These are phyloP conservation scores for Cladosporium sp. DNA, from an alignment of 2,329 filamentous ascomycete genomes.

Conservation along the genomic window DNA sequence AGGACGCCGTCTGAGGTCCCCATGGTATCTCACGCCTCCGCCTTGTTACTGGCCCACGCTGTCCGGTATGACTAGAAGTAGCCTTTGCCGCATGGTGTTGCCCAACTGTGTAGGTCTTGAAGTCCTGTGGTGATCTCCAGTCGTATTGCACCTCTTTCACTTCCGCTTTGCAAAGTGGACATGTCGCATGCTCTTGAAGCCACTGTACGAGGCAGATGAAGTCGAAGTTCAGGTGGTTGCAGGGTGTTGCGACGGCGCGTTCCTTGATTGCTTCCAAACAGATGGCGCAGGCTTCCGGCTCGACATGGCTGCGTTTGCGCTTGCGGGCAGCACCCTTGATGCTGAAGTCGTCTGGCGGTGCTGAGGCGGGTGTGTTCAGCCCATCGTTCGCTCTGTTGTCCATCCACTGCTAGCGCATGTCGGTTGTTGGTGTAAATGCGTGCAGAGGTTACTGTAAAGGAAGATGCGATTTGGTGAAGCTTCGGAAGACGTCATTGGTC, in stretches of 20 bases:
- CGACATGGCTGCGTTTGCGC: slow-evolving; percentile 17
- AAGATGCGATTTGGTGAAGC: not conserved
- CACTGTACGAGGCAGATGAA: slow-evolving; percentile 82
- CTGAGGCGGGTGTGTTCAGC: slow-evolving; percentile 14
- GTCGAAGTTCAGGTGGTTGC: slow-evolving; percentile 79
- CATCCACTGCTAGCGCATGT: slow-evolving; percentile 25
- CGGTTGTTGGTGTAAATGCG: not conserved
- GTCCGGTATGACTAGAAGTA: not conserved
- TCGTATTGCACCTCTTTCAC: slow-evolving; percentile 67
- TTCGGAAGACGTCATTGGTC: slow-evolving; percentile 2
- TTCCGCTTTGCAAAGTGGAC: slow-evolving; percentile 71
- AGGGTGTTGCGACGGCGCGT: slow-evolving; percentile 71
- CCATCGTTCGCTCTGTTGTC: slow-evolving; percentile 19
- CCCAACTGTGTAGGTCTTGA: slow-evolving; percentile 60
- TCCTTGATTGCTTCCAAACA: slow-evolving; percentile 78
- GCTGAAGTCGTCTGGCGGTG: slow-evolving; percentile 28
- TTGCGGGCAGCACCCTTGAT: slow-evolving; percentile 32
- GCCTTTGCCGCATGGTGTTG: not conserved
- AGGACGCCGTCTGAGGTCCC: slow-evolving; percentile 3
- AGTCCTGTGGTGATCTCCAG: slow-evolving; percentile 55
- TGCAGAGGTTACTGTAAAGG: not conserved
- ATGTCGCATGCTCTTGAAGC: slow-evolving; percentile 71
- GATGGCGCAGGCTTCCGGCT: slow-evolving; percentile 71
- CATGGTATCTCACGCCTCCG: slow-evolving; percentile 4
- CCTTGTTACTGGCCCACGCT: not conserved